Conservation (phyloP, 148 eudicot genomes). For the Fagopyrum homotropicum region DNA sequence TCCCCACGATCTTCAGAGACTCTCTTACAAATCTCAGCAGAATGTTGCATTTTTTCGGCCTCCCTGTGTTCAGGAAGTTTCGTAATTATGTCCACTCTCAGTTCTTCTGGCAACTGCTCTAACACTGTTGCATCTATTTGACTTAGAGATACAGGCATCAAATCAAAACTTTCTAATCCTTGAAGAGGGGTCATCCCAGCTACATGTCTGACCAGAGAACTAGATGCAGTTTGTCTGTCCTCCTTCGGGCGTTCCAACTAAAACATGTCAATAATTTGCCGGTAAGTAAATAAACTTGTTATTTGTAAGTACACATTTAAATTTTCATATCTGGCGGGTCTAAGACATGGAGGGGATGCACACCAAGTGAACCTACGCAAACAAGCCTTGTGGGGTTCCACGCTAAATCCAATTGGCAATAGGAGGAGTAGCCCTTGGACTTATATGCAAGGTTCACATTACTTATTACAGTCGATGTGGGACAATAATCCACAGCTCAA, state of each 20-base stretch:
- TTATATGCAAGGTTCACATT: too few species aligned
- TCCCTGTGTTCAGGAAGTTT: conserved; percentile 63
- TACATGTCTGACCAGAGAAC: conserved; percentile 24
- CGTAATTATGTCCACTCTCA: conserved; percentile 63
- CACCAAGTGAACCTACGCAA: too few species aligned
- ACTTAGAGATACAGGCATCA: conserved; percentile 88
- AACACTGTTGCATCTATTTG: conserved; percentile 76
- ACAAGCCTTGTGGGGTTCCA: too few species aligned
- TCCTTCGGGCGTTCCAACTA: conserved; percentile 22
- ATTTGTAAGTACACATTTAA: background rate
- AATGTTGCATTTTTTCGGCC: conserved; percentile 23
- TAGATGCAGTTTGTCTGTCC: conserved; percentile 22
- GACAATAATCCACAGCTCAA: too few species aligned
- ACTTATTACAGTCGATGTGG: too few species aligned
- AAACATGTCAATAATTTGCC: conserved; percentile 10
- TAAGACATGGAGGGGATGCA: too few species aligned
- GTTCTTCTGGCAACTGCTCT: conserved; percentile 74
- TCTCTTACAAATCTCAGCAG: conserved; percentile 13
- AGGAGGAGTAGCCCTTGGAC: too few species aligned
- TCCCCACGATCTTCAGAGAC: conserved; percentile 16
- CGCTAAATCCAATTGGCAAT: too few species aligned
- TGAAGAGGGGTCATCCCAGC: conserved; percentile 15
- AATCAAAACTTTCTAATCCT: conserved; percentile 20
- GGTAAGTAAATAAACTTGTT: background rate
- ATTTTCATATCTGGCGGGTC: too few species aligned